Base-by-base conservation (phyloP, 768 basidiomycete species). In the Daedaleopsis sinensis region DNA sequence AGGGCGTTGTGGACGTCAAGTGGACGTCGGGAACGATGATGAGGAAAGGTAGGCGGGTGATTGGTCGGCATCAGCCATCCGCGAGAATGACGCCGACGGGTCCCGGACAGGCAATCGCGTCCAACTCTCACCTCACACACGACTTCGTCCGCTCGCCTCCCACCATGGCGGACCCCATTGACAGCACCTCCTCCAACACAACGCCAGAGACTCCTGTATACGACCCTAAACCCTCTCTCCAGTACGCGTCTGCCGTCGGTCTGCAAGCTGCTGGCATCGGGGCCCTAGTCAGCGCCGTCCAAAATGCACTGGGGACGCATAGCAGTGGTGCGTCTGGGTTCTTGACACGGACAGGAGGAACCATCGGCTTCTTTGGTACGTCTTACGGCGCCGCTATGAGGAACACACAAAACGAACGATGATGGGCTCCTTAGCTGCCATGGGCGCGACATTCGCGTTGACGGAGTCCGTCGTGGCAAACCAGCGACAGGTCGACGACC, bases 301-400 rank as follows among this genome's bases (percentile, higher is more conserved):
- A 93, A 77, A 96, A 93, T 82, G 91, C 90, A 32, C 78, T 94
- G 61, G 86, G 85, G 47, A 82, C 77, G 65, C 94, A 93, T 76
- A 83, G 85, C 43, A 80, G 82, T 65, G 95, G 93, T 68, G 93
- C 91, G 58, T 81, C 88, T 76, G 95, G 95, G 67, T 86, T 97
- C 74, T 71, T 95, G 67, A 93, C 93, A 55, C 82, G 94, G 65
- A 92, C 89, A 36, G 94, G 94, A 59, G 86, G 91, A 37, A 93
- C 94, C 3, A 93, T 96, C 72, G 94, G 91, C 12, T 86, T 94
- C 73, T 96, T 97, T 70, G 91, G 96, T 97, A 55, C 68, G 88
- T 78, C 27, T 38, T 32, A 32, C 27, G 27, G 44, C 44, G 9
- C n/a, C 44, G 18, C n/a, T 19, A 10, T 46, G 15, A 18, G 18